Conservation (phyloP, 768 basidiomycete species). For the Baorangia bicolor region DNA sequence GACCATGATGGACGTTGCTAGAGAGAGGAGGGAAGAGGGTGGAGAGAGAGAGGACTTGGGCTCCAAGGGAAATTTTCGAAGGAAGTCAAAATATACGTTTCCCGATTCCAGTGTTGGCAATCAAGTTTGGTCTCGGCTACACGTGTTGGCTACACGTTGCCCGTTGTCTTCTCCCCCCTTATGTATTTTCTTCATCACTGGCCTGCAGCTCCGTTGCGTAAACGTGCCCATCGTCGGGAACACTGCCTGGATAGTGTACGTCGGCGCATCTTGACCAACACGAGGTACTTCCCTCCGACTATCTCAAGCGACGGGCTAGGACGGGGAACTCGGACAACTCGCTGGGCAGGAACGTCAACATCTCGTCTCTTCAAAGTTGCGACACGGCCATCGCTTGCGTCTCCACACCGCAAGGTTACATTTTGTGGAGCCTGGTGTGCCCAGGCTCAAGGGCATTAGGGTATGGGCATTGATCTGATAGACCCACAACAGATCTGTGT, state of each 20-base stretch:
- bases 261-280: constrained; percentile 9
- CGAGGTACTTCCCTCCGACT: not conserved
- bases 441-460: constrained; percentile 23
- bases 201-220: constrained; percentile 29
- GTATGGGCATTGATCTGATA: constrained; percentile 7
- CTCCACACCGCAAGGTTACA: not conserved
- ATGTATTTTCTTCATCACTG: constrained; percentile 14
- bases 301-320: constrained; percentile 9
- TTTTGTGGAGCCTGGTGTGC: constrained; percentile 8
- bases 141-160: constrained; percentile 38
- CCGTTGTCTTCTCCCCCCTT: constrained; percentile 21
- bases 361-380: not conserved
- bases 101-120: constrained; percentile 27
- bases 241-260: constrained; percentile 2
- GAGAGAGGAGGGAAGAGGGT: constrained; percentile 30
- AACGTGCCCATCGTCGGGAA: constrained; percentile 17
- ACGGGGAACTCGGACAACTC: not conserved
- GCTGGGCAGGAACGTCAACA: not conserved
- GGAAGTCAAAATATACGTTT: constrained; percentile 38
- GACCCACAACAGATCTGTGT: constrained; percentile 5
- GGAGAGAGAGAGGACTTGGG: constrained; percentile 27
- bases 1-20: constrained; percentile 25
- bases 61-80: constrained; percentile 37
- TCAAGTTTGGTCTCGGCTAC: constrained; percentile 24
- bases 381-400: not conserved